Evolutionary conservation across 129 eudicot genomes (phyloP), one percentile per base, ranked within the genome.

Genomic region (Flaveria robusta): DNA sequence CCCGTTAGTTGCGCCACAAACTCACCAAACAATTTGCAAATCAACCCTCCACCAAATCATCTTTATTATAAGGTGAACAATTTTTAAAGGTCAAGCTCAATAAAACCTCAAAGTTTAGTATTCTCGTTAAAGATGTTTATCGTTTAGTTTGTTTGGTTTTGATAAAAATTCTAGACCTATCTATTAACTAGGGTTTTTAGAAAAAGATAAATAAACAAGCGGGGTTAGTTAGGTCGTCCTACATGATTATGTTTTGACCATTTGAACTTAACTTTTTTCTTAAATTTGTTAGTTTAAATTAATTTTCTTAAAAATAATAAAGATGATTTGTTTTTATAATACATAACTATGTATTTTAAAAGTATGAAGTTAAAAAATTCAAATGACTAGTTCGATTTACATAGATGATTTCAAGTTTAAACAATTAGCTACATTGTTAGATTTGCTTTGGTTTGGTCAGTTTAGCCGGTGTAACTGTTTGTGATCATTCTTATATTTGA

Each of bases 1-100:
- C 37, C 79, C 79, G 79, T 41, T 39, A 62, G 71, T 74, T 54
- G 71, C 79, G 79, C 79, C 71, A 45, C 71, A 65, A 62, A 45
- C 70, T 20, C 34, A 74, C 71, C 79, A 74, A 74, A 74, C 79
- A 74, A 74, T 49, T 74, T 74, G 45, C 78, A 11, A 63, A 63
- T 63, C 10, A 24, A 62, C 42, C 18, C 43, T 13, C 46, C 69
- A 42, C 52, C 23, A 39, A 67, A 19, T 20, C 18, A 10, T 19
- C 18, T 41, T 72, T 22, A 11, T 60, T 59, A 59, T 59, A 23
- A 24, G 2, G 56, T 50, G 9, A 50, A 58, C 66, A 23, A 1
- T 58, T 58, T 58, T 58, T 23, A 11, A 23, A 58, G 3, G 3
- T 58, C 2, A 23, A 58, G 8, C n/a, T 4, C 7, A 11, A 58